Evolutionary conservation across 108 stramenopile species (phyloP), one percentile per base, ranked within the genome.

Genomic region (Cyclotella sp.): DNA sequence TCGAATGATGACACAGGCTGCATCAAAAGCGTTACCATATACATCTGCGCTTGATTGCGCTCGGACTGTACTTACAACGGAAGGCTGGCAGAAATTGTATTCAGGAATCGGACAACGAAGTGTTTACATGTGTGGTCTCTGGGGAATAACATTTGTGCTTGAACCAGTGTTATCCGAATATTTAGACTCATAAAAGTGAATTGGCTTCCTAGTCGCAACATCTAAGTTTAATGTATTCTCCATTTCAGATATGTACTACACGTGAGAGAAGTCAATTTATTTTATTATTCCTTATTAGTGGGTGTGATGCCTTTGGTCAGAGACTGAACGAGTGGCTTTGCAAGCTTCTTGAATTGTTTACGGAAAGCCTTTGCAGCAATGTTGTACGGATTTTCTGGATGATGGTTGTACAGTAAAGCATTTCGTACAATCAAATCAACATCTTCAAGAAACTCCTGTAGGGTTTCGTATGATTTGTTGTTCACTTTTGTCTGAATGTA

Each of bases 1-100:
- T 6, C 47, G 91, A 27, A 88, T 92, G 86, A 92, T 92, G 91
- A 92, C 91, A 22, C 91, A 92, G 57, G 89, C 87, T 4, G 81
- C 91, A 46, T 84, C 85, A 0, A 82, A 42, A n/a, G 75, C 75
- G 13, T 51, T 83, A 5, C 91, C 89, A 27, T 90, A 93, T 76
- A 54, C 57, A 3, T 75, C 78, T 19, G 85, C 88, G 15, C 18
- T 90, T 21, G 85, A 93, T 76, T 93, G 91, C 82, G 78, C 84
- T 12, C 39, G 30, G 28, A 77, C 80, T 13, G 86, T 93, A 28
- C 15, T 86, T 18, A 57, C 71, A 51, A 88, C 78, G 24, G 91
- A 93, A 59, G 87, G 89, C 3, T 54, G 71, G 55, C 44, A 44
- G 28, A 79, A 77, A 22, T 70, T 92, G n/a, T 87, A 85, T 70